phyloP scores from a whole-genome alignment of 2,329 filamentous ascomycete species.

The Microdochium nivale region DNA sequence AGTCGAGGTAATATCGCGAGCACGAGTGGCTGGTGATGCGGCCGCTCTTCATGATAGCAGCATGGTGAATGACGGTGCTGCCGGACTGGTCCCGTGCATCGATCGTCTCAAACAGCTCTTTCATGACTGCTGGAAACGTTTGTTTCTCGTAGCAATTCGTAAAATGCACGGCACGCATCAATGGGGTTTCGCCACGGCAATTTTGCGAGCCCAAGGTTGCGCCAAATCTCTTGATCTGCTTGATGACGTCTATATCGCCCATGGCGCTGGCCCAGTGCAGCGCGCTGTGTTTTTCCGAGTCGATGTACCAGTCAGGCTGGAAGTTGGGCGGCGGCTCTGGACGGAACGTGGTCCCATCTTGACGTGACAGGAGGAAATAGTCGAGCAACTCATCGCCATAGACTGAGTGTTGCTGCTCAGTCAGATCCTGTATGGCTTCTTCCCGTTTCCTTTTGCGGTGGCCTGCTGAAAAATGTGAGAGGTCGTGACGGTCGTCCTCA shows the following conservation, averaged over 20 bases:
- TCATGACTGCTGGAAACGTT: constrained; percentile 77
- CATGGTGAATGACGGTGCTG: constrained; percentile 89
- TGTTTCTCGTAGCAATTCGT: constrained; percentile 95
- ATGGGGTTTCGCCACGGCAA: constrained; percentile 71
- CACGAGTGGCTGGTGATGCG: constrained; percentile 77
- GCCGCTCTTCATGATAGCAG: constrained; percentile 77
- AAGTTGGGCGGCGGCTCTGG: constrained; percentile 81
- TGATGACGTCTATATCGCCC: constrained; percentile 89
- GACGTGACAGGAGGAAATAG: constrained; percentile 85
- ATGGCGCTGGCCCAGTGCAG: constrained; percentile 97
- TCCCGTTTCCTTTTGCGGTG: constrained; percentile 72
- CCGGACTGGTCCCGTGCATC: constrained; percentile 71
- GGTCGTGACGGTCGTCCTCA: constrained; percentile 70
- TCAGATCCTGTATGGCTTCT: constrained; percentile 50
- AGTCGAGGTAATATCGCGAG: constrained; percentile 88
- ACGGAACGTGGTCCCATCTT: constrained; percentile 61
- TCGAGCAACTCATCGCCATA: constrained; percentile 92
- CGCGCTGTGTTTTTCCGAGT: constrained; percentile 85
- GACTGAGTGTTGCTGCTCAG: constrained; percentile 77
- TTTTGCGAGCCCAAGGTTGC: constrained; percentile 67
- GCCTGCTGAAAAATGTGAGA: constrained; percentile 53
- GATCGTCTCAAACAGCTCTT: constrained; percentile 75
- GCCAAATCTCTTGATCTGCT: constrained; percentile 73
- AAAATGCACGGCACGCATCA: constrained; percentile 92
- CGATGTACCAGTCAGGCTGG: constrained; percentile 85